phyloP scores from a whole-genome alignment of 345 rosid genomes.

The Aquilaria yunnanensis region DNA sequence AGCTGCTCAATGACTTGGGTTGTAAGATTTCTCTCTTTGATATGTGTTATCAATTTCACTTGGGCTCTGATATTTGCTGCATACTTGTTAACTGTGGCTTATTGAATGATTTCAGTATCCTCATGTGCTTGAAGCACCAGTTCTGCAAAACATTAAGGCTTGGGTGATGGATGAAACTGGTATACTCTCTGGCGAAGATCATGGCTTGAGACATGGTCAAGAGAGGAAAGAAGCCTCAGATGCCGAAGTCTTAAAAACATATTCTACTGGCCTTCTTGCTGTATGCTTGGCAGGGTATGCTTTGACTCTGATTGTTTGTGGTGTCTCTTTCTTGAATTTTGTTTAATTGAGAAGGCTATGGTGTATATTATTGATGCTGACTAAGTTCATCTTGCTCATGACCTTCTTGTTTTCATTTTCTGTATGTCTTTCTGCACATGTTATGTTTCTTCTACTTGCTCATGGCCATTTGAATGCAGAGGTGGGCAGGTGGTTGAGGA shows the following conservation, averaged over 20 bases:
- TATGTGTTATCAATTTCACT: conserved; percentile 3
- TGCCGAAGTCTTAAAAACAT: conserved; percentile 80
- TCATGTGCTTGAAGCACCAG: conserved; percentile 82
- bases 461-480: conserved; percentile 31
- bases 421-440: background rate
- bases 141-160: conserved; percentile 62
- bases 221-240: conserved; percentile 61
- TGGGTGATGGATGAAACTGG: conserved; percentile 84
- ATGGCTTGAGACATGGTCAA: conserved; percentile 30
- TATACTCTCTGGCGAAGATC: conserved; percentile 50
- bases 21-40: conserved; percentile 28
- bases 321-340: conserved; percentile 6
- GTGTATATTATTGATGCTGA: background rate
- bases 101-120: conserved; percentile 49
- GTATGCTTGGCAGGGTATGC: conserved; percentile 71
- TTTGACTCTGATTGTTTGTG: conserved; percentile 3
- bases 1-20: conserved; percentile 78
- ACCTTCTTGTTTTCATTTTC: background rate
- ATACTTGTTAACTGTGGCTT: conserved; percentile 10
- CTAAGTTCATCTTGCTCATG: too few species aligned
- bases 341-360: conserved; percentile 12
- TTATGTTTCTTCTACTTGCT: background rate
- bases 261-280: conserved; percentile 92
- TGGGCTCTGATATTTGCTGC: conserved; percentile 6
- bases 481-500: conserved; percentile 93